Conservation (phyloP, 805 yeast species). For the Saturnispora diversa region DNA sequence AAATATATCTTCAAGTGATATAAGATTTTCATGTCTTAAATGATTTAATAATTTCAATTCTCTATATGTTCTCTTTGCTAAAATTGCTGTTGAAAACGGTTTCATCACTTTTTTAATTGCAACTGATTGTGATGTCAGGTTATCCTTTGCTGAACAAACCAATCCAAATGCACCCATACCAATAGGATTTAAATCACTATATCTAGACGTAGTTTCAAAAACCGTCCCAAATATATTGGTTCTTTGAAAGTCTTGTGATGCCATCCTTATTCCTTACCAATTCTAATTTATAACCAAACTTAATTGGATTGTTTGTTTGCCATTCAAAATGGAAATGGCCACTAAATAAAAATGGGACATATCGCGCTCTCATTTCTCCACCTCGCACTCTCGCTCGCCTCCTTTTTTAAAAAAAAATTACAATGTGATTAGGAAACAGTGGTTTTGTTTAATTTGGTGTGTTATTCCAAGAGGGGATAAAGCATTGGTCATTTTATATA, state of each 20-base stretch:
- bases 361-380: too few relatives aligned
- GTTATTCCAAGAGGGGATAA: too few relatives aligned
- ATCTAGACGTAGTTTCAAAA: conserved; percentile 84
- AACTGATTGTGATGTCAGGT: conserved; percentile 81
- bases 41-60: conserved; percentile 91
- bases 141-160: conserved; percentile 93
- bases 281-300: not conserved
- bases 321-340: too few relatives aligned
- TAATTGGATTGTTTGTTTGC: not conserved
- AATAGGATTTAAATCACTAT: conserved; percentile 89
- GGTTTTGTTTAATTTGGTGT: too few relatives aligned
- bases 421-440: too few relatives aligned
- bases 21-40: conserved; percentile 87
- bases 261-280: conserved; percentile 16
- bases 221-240: conserved; percentile 94
- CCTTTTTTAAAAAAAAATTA: too few relatives aligned
- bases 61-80: conserved; percentile 94
- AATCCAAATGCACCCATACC: conserved; percentile 99
- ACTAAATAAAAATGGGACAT: too few relatives aligned
- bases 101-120: conserved; percentile 98
- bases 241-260: conserved; percentile 42
- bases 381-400: too few relatives aligned
- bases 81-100: conserved; percentile 89
- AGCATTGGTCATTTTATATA: too few relatives aligned
- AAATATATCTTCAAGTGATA: conserved; percentile 87